phyloP scores from a whole-genome alignment of 140 eudicot species.

The Stevia rebaudiana region DNA sequence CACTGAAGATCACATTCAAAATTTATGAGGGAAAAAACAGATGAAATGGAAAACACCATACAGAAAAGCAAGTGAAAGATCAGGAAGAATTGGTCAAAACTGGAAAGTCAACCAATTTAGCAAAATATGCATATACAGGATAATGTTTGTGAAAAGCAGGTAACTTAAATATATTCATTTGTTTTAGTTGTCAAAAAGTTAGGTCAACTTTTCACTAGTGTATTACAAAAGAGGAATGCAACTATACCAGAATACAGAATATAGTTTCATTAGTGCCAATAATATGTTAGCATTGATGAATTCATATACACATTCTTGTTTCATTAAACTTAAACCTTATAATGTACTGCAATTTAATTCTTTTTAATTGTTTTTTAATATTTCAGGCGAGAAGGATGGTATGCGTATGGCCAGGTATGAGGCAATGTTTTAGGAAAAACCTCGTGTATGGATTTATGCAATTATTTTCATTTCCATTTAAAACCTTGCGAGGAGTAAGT shows the following conservation, averaged over 20 bases:
- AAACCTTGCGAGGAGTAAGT: slow-evolving; percentile 66
- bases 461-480: slow-evolving; percentile 66
- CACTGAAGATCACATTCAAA: not conserved
- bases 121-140: slow-evolving; percentile 1
- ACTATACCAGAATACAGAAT: slow-evolving; percentile 12
- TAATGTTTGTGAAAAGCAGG: slow-evolving; percentile 26
- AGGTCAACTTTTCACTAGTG: slow-evolving; percentile 9
- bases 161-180: slow-evolving; percentile 7
- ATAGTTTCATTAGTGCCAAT: not conserved
- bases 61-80: too few species aligned
- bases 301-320: slow-evolving; percentile 4
- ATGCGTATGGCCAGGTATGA: slow-evolving; percentile 76
- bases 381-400: slow-evolving; percentile 55
- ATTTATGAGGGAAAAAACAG: not conserved
- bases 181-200: slow-evolving; percentile 10
- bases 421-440: slow-evolving; percentile 74
- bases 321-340: not conserved
- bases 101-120: slow-evolving; percentile 12
- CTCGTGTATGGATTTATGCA: slow-evolving; percentile 71
- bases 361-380: slow-evolving; percentile 6
- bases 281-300: slow-evolving; percentile 10
- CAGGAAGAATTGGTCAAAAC: slow-evolving; percentile 15
- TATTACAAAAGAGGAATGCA: not conserved
- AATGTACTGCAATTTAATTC: not conserved
- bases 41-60: too few species aligned